These are phyloP conservation scores for Artemisia tridentata DNA, from an alignment of 129 eudicot genomes.

Conservation along the genomic window DNA sequence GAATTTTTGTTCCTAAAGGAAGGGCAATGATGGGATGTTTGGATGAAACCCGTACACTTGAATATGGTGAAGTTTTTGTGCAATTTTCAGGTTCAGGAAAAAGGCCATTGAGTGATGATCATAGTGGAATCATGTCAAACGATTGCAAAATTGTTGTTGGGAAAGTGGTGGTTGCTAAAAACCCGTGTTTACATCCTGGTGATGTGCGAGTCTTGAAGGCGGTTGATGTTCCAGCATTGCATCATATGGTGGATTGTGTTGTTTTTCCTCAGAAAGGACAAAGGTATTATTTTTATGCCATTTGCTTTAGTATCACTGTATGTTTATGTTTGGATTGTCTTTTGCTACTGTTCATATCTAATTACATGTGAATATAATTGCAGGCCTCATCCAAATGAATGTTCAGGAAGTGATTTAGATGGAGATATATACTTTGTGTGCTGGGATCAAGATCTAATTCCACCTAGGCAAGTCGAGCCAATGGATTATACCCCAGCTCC, in stretches of 20 bases:
- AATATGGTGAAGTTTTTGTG: slow-evolving; percentile 83
- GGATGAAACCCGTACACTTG: slow-evolving; percentile 72
- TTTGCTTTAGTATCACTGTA: background rate
- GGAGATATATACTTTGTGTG: slow-evolving; percentile 85
- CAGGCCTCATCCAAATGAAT: slow-evolving; percentile 94
- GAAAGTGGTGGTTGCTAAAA: slow-evolving; percentile 67
- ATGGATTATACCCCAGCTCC: slow-evolving; percentile 77
- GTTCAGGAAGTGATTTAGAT: slow-evolving; percentile 96
- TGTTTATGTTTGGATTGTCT: slow-evolving; percentile 13
- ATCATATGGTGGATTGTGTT: slow-evolving; percentile 83
- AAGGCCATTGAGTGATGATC: slow-evolving; percentile 35
- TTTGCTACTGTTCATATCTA: slow-evolving; percentile 7
- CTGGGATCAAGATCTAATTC: slow-evolving; percentile 77
- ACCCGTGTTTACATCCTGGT: slow-evolving; percentile 92
- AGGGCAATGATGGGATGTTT: slow-evolving; percentile 89
- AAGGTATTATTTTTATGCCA: slow-evolving; percentile 34
- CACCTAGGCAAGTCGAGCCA: slow-evolving; percentile 47
- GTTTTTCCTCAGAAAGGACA: slow-evolving; percentile 74
- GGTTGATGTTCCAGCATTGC: slow-evolving; percentile 54
- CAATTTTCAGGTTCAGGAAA: slow-evolving; percentile 53
- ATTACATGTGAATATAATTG: slow-evolving; percentile 7
- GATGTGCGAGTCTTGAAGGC: slow-evolving; percentile 69
- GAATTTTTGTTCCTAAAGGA: slow-evolving; percentile 60
- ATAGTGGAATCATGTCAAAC: slow-evolving; percentile 4
- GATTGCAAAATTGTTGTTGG: slow-evolving; percentile 34